Evolutionary conservation across 495 filamentous ascomycete genomes (phyloP).

Genomic region (Penicillium steckii): DNA sequence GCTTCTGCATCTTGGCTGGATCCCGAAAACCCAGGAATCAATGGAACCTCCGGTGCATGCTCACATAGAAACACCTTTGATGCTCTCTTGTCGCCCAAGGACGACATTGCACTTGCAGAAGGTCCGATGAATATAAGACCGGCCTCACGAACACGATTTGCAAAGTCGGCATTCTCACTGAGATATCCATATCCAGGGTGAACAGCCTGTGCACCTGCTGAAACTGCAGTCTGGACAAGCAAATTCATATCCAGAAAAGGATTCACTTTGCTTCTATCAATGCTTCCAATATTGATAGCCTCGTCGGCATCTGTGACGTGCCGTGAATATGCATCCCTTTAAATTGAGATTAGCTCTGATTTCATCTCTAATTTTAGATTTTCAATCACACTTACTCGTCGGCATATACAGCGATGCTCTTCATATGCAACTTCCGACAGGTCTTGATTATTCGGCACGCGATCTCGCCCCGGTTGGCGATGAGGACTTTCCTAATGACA

Average conservation of each 20-base stretch:
- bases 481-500: conserved; percentile 19
- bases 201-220: conserved; percentile 64
- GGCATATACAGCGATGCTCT: conserved; percentile 47
- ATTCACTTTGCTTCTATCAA: conserved; percentile 14
- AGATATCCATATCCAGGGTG: conserved; percentile 60
- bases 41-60: conserved; percentile 69
- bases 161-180: conserved; percentile 51
- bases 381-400: conserved; percentile 25
- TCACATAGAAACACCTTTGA: conserved; percentile 31
- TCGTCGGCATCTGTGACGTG: conserved; percentile 25
- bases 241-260: conserved; percentile 79
- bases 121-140: conserved; percentile 51
- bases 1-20: conserved; percentile 63
- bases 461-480: conserved; percentile 54
- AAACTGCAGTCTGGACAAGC: conserved; percentile 72
- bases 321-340: conserved; percentile 19
- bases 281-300: conserved; percentile 21
- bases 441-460: conserved; percentile 44
- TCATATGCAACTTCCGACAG: conserved; percentile 35
- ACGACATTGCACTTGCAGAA: conserved; percentile 39
- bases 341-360: background rate
- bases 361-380: background rate
- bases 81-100: conserved; percentile 51
- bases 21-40: conserved; percentile 85
- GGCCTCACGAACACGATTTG: conserved; percentile 40